These are phyloP conservation scores for Penstemon barbatus DNA, from an alignment of 257 asterid species.

Conservation along the genomic window DNA sequence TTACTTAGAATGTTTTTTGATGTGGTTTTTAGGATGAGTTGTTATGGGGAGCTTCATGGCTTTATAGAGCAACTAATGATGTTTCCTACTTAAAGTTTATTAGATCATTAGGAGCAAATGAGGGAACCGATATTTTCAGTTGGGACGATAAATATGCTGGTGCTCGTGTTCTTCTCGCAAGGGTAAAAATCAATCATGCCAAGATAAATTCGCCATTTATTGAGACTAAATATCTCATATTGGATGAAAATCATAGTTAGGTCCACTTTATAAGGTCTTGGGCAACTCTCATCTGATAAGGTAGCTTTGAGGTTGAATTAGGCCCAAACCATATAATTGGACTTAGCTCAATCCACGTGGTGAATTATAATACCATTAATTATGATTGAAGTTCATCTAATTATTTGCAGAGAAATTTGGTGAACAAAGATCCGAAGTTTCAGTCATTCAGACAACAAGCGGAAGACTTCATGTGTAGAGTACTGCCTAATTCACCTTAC, in stretches of 20 bases:
- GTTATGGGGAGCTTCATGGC: constrained; percentile 91
- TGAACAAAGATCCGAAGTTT: constrained; percentile 46
- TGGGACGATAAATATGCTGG: constrained; percentile 95
- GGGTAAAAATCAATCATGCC: constrained; percentile 32
- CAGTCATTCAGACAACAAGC: constrained; percentile 52
- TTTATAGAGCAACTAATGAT: constrained; percentile 71
- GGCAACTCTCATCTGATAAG: too few relatives aligned
- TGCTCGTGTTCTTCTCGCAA: constrained; percentile 76
- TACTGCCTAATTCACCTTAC: constrained; percentile 69
- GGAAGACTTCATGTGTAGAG: constrained; percentile 70
- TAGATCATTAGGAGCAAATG: constrained; percentile 54
- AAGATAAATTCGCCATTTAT: too few relatives aligned
- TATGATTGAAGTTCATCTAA: too few relatives aligned
- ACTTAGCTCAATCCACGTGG: too few relatives aligned
- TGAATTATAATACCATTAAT: too few relatives aligned
- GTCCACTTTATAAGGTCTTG: too few relatives aligned
- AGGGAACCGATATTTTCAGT: constrained; percentile 65
- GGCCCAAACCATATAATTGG: too few relatives aligned
- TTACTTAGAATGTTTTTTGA: not conserved
- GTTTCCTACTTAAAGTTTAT: constrained; percentile 49
- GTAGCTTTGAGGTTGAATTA: too few relatives aligned
- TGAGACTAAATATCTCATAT: too few relatives aligned
- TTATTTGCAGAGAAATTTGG: constrained; percentile 50
- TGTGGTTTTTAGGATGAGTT: constrained; percentile 60
- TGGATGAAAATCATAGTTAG: too few relatives aligned